A percentile compares a stretch with the other conserved stretches of the same genome.
These are phyloP conservation scores for Santalum album DNA, from an alignment of 164 flowering plant species.

Conservation along the genomic window DNA sequence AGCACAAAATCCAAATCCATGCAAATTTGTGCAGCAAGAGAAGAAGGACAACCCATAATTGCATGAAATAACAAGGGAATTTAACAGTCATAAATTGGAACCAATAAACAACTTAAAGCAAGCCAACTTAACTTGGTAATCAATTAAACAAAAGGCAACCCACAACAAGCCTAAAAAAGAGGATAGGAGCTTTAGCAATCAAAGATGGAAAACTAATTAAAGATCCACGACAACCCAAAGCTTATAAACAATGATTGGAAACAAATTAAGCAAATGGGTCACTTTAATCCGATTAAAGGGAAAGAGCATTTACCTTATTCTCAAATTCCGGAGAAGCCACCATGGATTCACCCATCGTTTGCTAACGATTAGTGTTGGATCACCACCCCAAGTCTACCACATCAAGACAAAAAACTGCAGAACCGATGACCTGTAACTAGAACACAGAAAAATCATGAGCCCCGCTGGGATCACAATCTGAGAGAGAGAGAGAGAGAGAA, in stretches of 20 bases:
- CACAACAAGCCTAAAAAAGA: too few species aligned
- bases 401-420: too few species aligned
- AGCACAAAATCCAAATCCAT: constrained; percentile 8
- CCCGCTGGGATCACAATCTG: too few species aligned
- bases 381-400: too few species aligned
- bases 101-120: constrained; percentile 6
- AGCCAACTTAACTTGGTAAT: background rate
- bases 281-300: constrained; percentile 1
- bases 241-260: constrained; percentile 6
- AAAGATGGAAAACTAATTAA: too few species aligned
- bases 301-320: constrained; percentile 31
- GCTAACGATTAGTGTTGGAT: too few species aligned
- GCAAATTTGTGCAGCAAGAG: constrained; percentile 12
- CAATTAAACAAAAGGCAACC: background rate
- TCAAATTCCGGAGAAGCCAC: constrained; percentile 23
- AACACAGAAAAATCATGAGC: too few species aligned
- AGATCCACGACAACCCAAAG: too few species aligned
- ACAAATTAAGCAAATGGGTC: constrained; percentile 9
- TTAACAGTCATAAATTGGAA: constrained; percentile 4
- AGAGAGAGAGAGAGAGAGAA: too few species aligned
- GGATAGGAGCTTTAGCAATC: too few species aligned
- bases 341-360: constrained; percentile 32
- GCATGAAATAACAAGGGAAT: background rate
- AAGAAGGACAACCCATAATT: constrained; percentile 7
- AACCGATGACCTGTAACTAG: too few species aligned